Base-by-base conservation (phyloP, 176 grass and related monocot genomes). In the Carex pumila region DNA sequence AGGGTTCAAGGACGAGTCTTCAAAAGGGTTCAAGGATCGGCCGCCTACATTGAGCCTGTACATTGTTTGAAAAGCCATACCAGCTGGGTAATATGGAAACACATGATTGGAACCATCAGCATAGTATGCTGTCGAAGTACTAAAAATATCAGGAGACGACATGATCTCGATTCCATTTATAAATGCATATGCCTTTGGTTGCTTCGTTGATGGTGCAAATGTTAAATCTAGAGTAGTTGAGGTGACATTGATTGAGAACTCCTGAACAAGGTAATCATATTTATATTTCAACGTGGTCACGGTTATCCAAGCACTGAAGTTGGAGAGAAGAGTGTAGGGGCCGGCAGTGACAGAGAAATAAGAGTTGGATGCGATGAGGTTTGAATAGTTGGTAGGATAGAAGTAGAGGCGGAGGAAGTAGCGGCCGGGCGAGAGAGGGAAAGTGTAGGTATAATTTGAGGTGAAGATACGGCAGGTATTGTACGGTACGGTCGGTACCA, bases 381-480 rank as follows among this genome's bases (percentile, higher is more conserved):
- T 74, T 58, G 76, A 87, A 61, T 93, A 97, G 45, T 19, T 11
- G 12, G 88, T 10, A 59, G 94, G 89, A 67, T 97, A 93, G 84
- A 97, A 97, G 86, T 85, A 87, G 84, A 93, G 88, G 58, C 94
- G 89, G 29, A 97, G 61, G 81, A 89, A 97, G 21, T 87, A 69
- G 71, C 91, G 88, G 65, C 84, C 86, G 2, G 81, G 34, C 6
- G 1, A 6, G 32, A 89, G 55, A 12, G 80, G 86, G 84, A 97
- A 90, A 60, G 71, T 58, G 85, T 94, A 97, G 36, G 91, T 90
- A 82, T 90, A 91, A 17, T 12, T 22, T 22, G 91, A 87, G 22
- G 39, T n/a, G 91, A 97, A 87, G 17, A 87, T 41, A 10, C 92
- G 71, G 45, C 88, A 90, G 0, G 68, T 90, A 79, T 25, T 62